phyloP scores from a whole-genome alignment of 2,329 filamentous ascomycete species.

The Byssochlamys sp. region DNA sequence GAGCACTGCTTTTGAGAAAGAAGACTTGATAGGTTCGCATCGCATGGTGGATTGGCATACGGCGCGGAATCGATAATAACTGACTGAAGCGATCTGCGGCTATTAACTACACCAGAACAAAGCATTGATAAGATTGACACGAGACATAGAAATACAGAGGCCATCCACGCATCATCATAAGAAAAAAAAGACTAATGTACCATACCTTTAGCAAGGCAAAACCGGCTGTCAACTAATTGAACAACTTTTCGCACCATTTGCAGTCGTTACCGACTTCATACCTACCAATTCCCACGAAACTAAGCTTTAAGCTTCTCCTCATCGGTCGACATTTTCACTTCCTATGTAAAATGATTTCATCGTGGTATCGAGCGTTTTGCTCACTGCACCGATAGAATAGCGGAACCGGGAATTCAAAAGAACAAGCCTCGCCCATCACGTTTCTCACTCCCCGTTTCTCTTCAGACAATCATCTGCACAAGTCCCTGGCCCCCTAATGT shows the following conservation, averaged over 20 bases:
- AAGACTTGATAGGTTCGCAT: background rate
- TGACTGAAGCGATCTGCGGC: background rate
- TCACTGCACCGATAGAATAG: background rate
- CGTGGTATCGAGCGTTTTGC: background rate
- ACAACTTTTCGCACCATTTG: background rate
- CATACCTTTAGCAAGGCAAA: background rate
- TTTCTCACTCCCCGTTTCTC: background rate
- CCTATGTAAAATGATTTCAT: background rate
- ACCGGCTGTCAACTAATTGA: background rate
- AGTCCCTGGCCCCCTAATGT: slow-evolving; percentile 87
- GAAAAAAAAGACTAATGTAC: background rate
- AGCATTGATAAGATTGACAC: background rate
- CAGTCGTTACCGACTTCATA: background rate
- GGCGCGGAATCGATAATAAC: background rate
- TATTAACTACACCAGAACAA: background rate
- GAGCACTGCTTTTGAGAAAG: background rate
- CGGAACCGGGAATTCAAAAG: background rate
- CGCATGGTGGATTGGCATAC: background rate
- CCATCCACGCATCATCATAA: background rate
- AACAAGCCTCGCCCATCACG: background rate
- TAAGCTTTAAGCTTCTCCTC: background rate
- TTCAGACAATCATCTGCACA: slow-evolving; percentile 90
- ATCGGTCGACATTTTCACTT: background rate
- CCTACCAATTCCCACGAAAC: background rate
- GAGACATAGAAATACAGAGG: background rate